These are phyloP conservation scores for Ascomycota sp. DNA, from an alignment of 2,329 filamentous ascomycete species.

Conservation along the genomic window DNA sequence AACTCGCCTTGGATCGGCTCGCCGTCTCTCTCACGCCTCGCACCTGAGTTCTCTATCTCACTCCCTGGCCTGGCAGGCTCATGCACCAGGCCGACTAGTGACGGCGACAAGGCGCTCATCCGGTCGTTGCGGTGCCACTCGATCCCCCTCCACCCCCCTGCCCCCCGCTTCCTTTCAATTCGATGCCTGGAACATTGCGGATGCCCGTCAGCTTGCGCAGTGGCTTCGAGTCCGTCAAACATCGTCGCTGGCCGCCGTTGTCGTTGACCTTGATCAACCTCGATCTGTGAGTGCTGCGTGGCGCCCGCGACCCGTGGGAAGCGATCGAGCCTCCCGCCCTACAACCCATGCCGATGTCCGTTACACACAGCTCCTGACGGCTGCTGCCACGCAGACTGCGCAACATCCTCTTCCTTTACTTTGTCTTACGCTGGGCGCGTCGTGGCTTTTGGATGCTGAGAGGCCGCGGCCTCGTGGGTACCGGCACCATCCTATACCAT, in stretches of 20 bases:
- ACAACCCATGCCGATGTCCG: no score
- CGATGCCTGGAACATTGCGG: conserved; percentile 46
- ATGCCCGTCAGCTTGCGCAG: conserved; percentile 53
- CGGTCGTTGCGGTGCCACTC: no score
- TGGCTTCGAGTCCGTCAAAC: conserved; percentile 40
- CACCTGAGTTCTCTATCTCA: no score
- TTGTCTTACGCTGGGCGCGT: conserved; percentile 65
- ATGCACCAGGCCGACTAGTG: no score
- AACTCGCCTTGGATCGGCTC: no score
- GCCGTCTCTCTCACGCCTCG: no score
- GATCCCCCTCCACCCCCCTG: no score
- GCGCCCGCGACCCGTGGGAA: background rate
- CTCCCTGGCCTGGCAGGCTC: no score
- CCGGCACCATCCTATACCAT: conserved; percentile 52
- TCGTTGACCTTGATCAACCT: conserved; percentile 42
- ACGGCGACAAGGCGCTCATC: no score
- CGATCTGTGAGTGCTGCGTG: conserved; percentile 39
- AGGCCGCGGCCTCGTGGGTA: conserved; percentile 72
- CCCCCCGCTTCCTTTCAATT: conserved; percentile 4
- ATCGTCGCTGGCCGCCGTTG: conserved; percentile 30
- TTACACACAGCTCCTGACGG: no score
- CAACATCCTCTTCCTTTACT: conserved; percentile 76
- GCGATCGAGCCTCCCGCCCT: background rate
- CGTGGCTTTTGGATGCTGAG: conserved; percentile 67
- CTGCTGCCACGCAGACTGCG: conserved; percentile 50